Evolutionary conservation across 768 basidiomycete species (phyloP), one percentile per base, ranked within the genome.

Genomic region (Termitomyces sp.): DNA sequence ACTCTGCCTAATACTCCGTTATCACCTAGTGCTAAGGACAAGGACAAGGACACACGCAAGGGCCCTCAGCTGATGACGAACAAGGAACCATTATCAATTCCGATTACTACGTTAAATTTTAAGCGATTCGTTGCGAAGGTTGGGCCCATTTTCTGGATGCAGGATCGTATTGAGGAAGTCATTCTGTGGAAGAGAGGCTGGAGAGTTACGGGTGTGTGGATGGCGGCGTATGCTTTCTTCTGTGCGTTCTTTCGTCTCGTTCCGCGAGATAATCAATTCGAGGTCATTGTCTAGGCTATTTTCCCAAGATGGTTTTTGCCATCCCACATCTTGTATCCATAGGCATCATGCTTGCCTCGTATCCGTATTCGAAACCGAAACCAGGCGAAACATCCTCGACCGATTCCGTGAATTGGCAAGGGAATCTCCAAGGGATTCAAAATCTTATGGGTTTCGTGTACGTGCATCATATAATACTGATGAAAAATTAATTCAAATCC

Each of bases 391-490:
- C 76, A 43, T 73, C 76, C 20, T 68, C 79, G 1, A 68, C 81
- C 67, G 88, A 86, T 4, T 83, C 85, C 11, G 81, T 86, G 0
- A 89, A 91, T 60, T 95, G 92, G 87, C 88, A 89, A 62, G 88
- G 90, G 15, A 96, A 95, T 64, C 76, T 96, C 3, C 93, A 95
- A 73, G 93, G 82, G 1, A 90, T 96, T 34, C 94, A 96, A 70
- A 96, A 96, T 65, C 82, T 96, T 36, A 95, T 96, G 93, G 93
- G 92, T 6, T 75, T 82, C 7, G 75, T 87, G 91, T 94, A 73
- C 65, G 90, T 25, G 20, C 75, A 51, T 57, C 36, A 48, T 57
- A 29, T 53, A 40, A 9, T 66, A 25, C n/a, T 6, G n/a, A 34
- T 1, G 11, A 6, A 1, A 8, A 10, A 7, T 31, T 25, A 11